A percentile compares a stretch with the other conserved stretches of the same genome.
phyloP scores from a whole-genome alignment of 768 basidiomycete genomes.

The Fomitopsis serialis region DNA sequence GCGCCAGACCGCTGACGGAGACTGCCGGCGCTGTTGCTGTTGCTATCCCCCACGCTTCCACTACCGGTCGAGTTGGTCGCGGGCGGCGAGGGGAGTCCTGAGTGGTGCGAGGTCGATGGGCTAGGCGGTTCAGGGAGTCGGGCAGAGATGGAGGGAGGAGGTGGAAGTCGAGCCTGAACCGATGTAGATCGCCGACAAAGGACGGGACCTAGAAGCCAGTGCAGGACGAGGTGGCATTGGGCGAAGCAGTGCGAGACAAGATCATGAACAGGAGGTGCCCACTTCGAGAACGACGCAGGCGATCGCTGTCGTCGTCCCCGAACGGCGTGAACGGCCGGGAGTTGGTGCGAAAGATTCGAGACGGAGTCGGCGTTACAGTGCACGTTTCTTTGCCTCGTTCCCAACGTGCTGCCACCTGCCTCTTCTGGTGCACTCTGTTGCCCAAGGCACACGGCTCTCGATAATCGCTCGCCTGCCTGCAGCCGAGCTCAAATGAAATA shows the following conservation, averaged over 20 bases:
- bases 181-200: slow-evolving; percentile 59
- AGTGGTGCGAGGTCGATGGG: slow-evolving; percentile 43
- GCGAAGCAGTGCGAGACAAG: slow-evolving; percentile 11
- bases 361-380: slow-evolving; percentile 13
- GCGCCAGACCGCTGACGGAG: slow-evolving; percentile 27
- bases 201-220: slow-evolving; percentile 40
- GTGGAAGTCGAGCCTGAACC: slow-evolving; percentile 33
- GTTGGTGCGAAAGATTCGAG: slow-evolving; percentile 14
- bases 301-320: slow-evolving; percentile 16
- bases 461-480: not conserved
- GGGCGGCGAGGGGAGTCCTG: slow-evolving; percentile 78
- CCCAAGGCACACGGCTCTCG: not conserved
- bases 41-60: slow-evolving; percentile 64
- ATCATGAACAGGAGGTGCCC: slow-evolving; percentile 13
- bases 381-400: slow-evolving; percentile 17
- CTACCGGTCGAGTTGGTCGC: slow-evolving; percentile 84
- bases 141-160: slow-evolving; percentile 45
- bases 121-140: slow-evolving; percentile 72
- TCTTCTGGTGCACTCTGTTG: not conserved
- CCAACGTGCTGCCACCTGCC: slow-evolving; percentile 6
- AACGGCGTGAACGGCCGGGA: slow-evolving; percentile 17
- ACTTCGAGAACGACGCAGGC: slow-evolving; percentile 13
- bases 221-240: slow-evolving; percentile 49
- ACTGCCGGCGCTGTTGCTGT: slow-evolving; percentile 31
- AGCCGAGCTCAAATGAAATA: not conserved